phyloP scores from a whole-genome alignment of 2,329 filamentous ascomycete species.

The Scedosporium dehoogii region DNA sequence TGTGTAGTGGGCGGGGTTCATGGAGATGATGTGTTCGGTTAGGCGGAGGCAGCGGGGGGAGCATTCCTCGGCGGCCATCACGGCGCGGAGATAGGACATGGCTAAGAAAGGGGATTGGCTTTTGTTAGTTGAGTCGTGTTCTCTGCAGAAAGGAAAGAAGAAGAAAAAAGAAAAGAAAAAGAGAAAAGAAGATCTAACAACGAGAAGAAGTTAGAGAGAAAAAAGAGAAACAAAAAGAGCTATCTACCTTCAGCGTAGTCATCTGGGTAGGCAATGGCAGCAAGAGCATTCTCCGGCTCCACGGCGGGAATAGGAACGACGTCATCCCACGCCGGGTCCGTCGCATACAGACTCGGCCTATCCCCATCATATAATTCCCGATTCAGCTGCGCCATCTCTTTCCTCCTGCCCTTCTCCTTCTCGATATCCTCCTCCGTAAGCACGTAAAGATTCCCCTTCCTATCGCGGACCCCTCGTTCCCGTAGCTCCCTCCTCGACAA shows the following conservation, averaged over 20 bases:
- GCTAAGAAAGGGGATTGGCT: slow-evolving; percentile 32
- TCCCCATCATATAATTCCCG: slow-evolving; percentile 41
- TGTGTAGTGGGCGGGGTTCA: slow-evolving; percentile 97
- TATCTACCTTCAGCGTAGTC: slow-evolving; percentile 70
- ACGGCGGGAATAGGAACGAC: slow-evolving; percentile 72
- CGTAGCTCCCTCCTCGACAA: slow-evolving; percentile 24
- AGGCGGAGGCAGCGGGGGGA: slow-evolving; percentile 68
- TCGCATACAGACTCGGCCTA: slow-evolving; percentile 42
- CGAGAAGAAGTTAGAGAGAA: too few relatives aligned
- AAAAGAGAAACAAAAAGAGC: not conserved
- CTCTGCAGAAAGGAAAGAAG: not conserved
- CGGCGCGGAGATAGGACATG: slow-evolving; percentile 83
- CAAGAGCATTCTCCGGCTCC: slow-evolving; percentile 75
- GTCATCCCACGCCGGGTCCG: slow-evolving; percentile 74
- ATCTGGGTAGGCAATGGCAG: slow-evolving; percentile 83
- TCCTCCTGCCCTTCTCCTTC: slow-evolving; percentile 35
- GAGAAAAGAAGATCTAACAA: not conserved
- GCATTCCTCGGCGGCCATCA: slow-evolving; percentile 84
- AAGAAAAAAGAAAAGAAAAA: not conserved
- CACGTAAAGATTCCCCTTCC: slow-evolving; percentile 9
- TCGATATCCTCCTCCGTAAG: slow-evolving; percentile 29
- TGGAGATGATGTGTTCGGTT: slow-evolving; percentile 78
- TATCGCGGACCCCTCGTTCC: slow-evolving; percentile 10
- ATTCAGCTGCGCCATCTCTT: slow-evolving; percentile 39
- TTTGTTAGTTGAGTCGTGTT: too few relatives aligned